phyloP scores from a whole-genome alignment of 768 basidiomycete genomes.

The Auricularia cornea region DNA sequence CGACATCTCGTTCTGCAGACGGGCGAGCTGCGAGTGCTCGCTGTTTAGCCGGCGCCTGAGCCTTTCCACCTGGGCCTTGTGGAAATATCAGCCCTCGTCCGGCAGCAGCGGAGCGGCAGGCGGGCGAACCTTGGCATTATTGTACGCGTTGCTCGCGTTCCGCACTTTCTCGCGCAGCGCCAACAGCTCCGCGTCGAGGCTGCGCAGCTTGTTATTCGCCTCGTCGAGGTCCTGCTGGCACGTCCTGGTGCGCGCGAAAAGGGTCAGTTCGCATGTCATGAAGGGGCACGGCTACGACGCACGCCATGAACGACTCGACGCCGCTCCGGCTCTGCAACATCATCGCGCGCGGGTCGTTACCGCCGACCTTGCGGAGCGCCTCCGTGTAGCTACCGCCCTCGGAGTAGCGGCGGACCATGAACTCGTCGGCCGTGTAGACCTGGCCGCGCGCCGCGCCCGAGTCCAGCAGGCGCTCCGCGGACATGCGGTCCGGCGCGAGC shows the following conservation, averaged over 20 bases:
- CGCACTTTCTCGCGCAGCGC: background rate
- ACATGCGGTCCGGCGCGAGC: constrained; percentile 52
- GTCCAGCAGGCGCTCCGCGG: constrained; percentile 49
- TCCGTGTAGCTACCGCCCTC: constrained; percentile 60
- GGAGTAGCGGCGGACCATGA: constrained; percentile 59
- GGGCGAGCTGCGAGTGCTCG: background rate
- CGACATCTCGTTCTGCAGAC: constrained; percentile 38
- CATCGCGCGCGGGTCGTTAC: constrained; percentile 21
- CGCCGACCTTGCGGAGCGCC: constrained; percentile 24
- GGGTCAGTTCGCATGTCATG: too few relatives aligned
- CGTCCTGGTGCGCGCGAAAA: too few relatives aligned
- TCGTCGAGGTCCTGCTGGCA: constrained; percentile 33
- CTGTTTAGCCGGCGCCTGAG: background rate
- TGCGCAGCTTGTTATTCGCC: constrained; percentile 31
- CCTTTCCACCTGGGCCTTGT: background rate
- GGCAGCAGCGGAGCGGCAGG: background rate
- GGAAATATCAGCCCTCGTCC: background rate
- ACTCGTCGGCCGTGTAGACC: constrained; percentile 57
- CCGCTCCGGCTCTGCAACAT: constrained; percentile 22
- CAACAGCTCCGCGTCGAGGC: background rate
- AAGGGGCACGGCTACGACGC: too few relatives aligned
- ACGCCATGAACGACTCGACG: background rate
- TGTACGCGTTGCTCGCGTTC: background rate
- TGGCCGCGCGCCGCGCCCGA: constrained; percentile 30
- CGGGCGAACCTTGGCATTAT: background rate